Evolutionary conservation across 768 basidiomycete species (phyloP).

Genomic region (Nidularia sp.): DNA sequence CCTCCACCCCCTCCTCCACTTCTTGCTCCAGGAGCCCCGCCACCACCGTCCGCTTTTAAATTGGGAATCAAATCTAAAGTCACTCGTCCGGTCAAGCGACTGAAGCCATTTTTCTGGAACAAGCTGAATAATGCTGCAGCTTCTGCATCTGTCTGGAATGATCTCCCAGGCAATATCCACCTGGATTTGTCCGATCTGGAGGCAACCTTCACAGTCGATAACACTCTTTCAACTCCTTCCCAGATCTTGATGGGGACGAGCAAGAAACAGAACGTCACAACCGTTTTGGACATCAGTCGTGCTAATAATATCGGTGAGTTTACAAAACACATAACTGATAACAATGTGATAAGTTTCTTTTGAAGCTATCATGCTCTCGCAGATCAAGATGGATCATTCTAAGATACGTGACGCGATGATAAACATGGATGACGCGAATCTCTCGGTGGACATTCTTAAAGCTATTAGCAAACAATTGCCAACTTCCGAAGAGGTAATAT

Average conservation of each 20-base stretch:
- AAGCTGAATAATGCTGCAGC: conserved; percentile 52
- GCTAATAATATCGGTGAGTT: conserved; percentile 79
- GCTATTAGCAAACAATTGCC: conserved; percentile 74
- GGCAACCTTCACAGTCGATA: conserved; percentile 64
- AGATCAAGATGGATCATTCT: conserved; percentile 60
- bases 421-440: conserved; percentile 60
- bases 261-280: conserved; percentile 61
- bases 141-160: conserved; percentile 65
- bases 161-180: conserved; percentile 32
- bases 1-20: conserved; percentile 31
- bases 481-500: conserved; percentile 71
- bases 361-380: conserved; percentile 79
- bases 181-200: conserved; percentile 72
- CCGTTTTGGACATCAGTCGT: conserved; percentile 73
- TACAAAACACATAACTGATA: neutral
- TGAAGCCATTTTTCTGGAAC: conserved; percentile 92
- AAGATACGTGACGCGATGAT: conserved; percentile 72
- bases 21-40: conserved; percentile 25
- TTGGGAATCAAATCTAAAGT: conserved; percentile 24
- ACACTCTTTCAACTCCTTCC: conserved; percentile 33
- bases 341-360: conserved; percentile 5
- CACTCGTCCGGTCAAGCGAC: conserved; percentile 45
- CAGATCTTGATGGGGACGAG: conserved; percentile 30
- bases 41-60: conserved; percentile 33
- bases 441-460: conserved; percentile 74